Conservation (phyloP, 1,139 yeast genomes). For the Suhomyces atakaporum region DNA sequence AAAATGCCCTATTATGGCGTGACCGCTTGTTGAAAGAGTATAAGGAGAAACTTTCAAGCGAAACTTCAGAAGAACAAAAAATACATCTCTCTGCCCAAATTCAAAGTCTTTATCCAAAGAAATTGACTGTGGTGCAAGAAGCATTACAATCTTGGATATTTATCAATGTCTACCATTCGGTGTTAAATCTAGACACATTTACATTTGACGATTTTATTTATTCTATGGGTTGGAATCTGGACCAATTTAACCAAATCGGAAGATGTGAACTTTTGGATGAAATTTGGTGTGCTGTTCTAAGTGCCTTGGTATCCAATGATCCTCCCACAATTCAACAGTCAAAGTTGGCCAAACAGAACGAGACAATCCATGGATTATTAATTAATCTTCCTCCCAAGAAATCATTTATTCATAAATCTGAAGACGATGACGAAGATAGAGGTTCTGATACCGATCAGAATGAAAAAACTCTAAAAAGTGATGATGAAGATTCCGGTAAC, state of each 20-base stretch:
- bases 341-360: slow-evolving; percentile 28
- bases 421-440: slow-evolving; percentile 17
- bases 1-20: slow-evolving; percentile 32
- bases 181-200: slow-evolving; percentile 66
- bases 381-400: slow-evolving; percentile 44
- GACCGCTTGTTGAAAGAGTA: slow-evolving; percentile 20
- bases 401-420: slow-evolving; percentile 23
- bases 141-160: slow-evolving; percentile 76
- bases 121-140: slow-evolving; percentile 31
- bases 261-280: slow-evolving; percentile 65
- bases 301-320: slow-evolving; percentile 45
- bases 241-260: slow-evolving; percentile 44
- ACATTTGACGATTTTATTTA: slow-evolving; percentile 78
- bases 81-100: slow-evolving; percentile 12
- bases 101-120: slow-evolving; percentile 23
- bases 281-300: slow-evolving; percentile 65
- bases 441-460: slow-evolving; percentile 29
- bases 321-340: slow-evolving; percentile 28
- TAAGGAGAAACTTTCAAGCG: slow-evolving; percentile 14
- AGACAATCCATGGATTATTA: slow-evolving; percentile 36
- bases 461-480: slow-evolving; percentile 26
- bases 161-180: slow-evolving; percentile 66
- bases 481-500: slow-evolving; percentile 27
- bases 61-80: slow-evolving; percentile 5
- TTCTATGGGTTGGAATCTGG: slow-evolving; percentile 58